phyloP scores from a whole-genome alignment of 192 early-diverging fungal species.

The Entomortierella parvispora region DNA sequence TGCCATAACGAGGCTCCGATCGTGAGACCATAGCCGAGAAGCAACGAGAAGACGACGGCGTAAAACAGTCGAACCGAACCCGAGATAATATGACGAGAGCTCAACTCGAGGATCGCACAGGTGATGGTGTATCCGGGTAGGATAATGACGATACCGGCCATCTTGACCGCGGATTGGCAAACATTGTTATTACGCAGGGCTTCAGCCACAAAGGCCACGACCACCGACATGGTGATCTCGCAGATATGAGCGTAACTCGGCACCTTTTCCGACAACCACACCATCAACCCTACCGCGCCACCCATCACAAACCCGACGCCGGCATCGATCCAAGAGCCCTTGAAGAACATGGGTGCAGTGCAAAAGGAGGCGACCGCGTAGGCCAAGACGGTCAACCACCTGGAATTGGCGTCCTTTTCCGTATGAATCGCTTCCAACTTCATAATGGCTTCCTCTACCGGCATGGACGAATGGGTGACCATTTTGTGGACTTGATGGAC shows the following conservation, averaged over 20 bases:
- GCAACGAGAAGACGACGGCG: constrained; percentile 79
- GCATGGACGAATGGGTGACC: constrained; percentile 69
- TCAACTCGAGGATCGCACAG: constrained; percentile 86
- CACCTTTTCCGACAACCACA: constrained; percentile 31
- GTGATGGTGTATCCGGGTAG: constrained; percentile 87
- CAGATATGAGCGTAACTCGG: constrained; percentile 57
- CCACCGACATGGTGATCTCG: constrained; percentile 58
- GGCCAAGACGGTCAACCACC: constrained; percentile 66
- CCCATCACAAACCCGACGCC: constrained; percentile 54
- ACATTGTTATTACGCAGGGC: constrained; percentile 12
- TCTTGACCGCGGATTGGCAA: constrained; percentile 27
- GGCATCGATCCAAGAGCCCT: constrained; percentile 74
- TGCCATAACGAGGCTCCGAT: constrained; percentile 69
- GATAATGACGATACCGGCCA: constrained; percentile 67
- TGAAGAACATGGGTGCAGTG: constrained; percentile 74
- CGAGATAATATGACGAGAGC: constrained; percentile 87
- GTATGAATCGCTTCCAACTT: constrained; percentile 69
- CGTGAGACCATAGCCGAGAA: constrained; percentile 81
- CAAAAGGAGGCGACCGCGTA: constrained; percentile 67
- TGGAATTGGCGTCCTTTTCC: constrained; percentile 63
- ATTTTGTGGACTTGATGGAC: constrained; percentile 72
- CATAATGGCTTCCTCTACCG: constrained; percentile 71
- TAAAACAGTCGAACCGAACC: constrained; percentile 89
- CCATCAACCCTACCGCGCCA: constrained; percentile 56
- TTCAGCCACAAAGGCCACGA: constrained; percentile 59